These are phyloP conservation scores for Cynara cardunculus DNA, from an alignment of 129 eudicot species.

Conservation along the genomic window DNA sequence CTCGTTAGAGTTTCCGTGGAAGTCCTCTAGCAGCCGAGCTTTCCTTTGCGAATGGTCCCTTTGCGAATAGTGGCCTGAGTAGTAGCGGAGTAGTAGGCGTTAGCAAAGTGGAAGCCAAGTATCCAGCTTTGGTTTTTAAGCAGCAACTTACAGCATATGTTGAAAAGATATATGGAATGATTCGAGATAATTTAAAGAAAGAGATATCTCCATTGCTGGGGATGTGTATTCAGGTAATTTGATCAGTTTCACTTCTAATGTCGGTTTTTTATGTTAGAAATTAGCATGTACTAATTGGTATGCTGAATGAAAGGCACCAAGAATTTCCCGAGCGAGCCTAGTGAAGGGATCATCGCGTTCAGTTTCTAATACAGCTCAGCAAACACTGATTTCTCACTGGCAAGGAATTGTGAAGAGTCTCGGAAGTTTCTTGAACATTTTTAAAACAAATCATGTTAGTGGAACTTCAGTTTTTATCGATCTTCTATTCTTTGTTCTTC, in stretches of 20 bases:
- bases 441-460: conserved; percentile 84
- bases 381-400: conserved; percentile 93
- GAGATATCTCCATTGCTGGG: conserved; percentile 97
- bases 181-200: conserved; percentile 86
- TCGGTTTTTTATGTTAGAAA: background rate
- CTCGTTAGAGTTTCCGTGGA: conserved; percentile 76
- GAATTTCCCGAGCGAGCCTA: conserved; percentile 97
- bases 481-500: background rate
- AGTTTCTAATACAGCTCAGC: conserved; percentile 79
- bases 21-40: conserved; percentile 68
- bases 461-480: conserved; percentile 1
- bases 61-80: conserved; percentile 45
- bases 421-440: conserved; percentile 61
- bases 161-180: conserved; percentile 91
- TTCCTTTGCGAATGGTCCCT: conserved; percentile 24
- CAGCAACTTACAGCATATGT: conserved; percentile 98
- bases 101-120: conserved; percentile 95
- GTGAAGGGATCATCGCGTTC: conserved; percentile 93
- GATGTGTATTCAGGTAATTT: conserved; percentile 81
- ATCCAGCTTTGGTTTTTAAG: conserved; percentile 96
- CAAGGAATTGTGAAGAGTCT: conserved; percentile 95
- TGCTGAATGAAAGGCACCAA: conserved; percentile 61
- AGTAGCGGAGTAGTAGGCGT: conserved; percentile 62
- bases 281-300: conserved; percentile 17
- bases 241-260: background rate